phyloP scores from a whole-genome alignment of 1,139 yeast genomes.

The Diutina scorzettiae region DNA sequence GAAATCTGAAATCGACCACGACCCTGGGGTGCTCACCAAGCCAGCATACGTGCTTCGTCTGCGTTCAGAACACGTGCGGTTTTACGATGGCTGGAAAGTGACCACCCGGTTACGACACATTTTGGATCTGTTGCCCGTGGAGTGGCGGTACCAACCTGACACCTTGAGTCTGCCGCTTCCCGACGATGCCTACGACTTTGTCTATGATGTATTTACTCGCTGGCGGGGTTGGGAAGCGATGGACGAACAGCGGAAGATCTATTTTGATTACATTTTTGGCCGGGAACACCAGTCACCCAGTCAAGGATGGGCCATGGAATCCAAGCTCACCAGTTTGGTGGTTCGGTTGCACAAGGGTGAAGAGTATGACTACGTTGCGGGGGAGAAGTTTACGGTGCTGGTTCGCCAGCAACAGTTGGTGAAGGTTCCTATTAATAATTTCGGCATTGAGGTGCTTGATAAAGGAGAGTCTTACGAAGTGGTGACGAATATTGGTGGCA shows the following conservation, averaged over 20 bases:
- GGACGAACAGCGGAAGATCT: slow-evolving; percentile 34
- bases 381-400: slow-evolving; percentile 10
- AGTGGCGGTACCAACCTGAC: slow-evolving; percentile 8
- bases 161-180: slow-evolving; percentile 16
- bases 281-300: background rate
- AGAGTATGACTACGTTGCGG: slow-evolving; percentile 11
- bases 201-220: slow-evolving; percentile 46
- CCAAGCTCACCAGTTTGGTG: background rate
- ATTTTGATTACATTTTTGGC: slow-evolving; percentile 34
- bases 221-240: slow-evolving; percentile 90
- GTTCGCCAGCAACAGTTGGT: slow-evolving; percentile 7
- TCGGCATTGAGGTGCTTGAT: slow-evolving; percentile 9
- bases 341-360: background rate
- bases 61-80: slow-evolving; percentile 60
- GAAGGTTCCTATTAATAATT: slow-evolving; percentile 9
- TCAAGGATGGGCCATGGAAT: background rate
- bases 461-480: slow-evolving; percentile 10
- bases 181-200: slow-evolving; percentile 38
- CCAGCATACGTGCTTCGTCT: slow-evolving; percentile 76
- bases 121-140: slow-evolving; percentile 42
- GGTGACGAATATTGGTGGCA: slow-evolving; percentile 14
- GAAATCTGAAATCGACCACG: slow-evolving; percentile 53
- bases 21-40: slow-evolving; percentile 80
- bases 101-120: slow-evolving; percentile 69
- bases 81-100: slow-evolving; percentile 81